A percentile compares a stretch with the other conserved stretches of the same genome.
Evolutionary conservation across 2,329 filamentous ascomycete species (phyloP).

Genomic region (Trichoderma brevicompactum): DNA sequence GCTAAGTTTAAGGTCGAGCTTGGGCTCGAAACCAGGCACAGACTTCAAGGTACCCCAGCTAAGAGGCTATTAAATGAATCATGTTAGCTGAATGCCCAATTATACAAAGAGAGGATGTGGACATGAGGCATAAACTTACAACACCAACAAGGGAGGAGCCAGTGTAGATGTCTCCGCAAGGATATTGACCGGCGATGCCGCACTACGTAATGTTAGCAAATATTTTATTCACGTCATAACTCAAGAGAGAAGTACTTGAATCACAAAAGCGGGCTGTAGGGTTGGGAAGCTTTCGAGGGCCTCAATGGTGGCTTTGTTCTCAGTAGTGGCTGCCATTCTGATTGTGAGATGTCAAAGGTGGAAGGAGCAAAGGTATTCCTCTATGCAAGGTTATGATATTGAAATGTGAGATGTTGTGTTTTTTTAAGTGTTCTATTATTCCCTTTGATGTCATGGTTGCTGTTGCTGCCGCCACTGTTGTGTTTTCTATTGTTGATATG

Average conservation of each 20-base stretch:
- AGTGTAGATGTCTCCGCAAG: constrained; percentile 11
- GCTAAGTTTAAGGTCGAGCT: constrained; percentile 10
- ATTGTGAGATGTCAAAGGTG: too few species aligned
- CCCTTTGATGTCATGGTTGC: too few species aligned
- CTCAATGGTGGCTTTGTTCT: not conserved
- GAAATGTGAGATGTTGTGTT: not conserved
- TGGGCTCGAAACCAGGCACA: constrained; percentile 11
- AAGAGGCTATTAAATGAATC: not conserved
- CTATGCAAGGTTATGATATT: too few species aligned
- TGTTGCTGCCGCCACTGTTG: too few species aligned
- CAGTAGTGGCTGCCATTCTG: not conserved
- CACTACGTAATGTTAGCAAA: not conserved
- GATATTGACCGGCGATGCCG: not conserved
- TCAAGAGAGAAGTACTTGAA: not conserved
- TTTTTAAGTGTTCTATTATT: not conserved
- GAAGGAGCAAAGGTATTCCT: too few species aligned
- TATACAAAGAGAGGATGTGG: too few species aligned
- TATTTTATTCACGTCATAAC: not conserved
- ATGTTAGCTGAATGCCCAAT: not conserved
- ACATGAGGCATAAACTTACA: not conserved
- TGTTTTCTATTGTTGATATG: not conserved
- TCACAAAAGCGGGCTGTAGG: not conserved
- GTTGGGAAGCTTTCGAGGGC: constrained; percentile 3
- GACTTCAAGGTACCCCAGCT: constrained; percentile 4
- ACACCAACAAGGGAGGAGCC: constrained; percentile 1